These are phyloP conservation scores for Brettanomyces naardenensis DNA, from an alignment of 805 yeast genomes.

Conservation along the genomic window DNA sequence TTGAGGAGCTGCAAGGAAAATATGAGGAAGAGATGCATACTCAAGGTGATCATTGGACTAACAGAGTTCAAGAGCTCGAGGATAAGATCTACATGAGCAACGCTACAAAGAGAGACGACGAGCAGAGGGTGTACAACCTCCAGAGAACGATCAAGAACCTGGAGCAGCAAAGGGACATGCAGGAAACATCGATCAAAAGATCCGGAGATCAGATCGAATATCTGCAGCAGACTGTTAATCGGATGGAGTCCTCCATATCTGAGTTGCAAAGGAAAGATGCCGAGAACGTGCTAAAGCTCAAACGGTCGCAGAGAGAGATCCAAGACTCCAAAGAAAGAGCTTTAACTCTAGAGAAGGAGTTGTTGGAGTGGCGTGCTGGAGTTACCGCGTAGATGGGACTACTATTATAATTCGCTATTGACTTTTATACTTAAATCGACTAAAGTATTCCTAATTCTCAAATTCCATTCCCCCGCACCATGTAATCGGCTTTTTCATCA, in stretches of 20 bases:
- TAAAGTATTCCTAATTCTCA: background rate
- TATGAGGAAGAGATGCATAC: slow-evolving; percentile 43
- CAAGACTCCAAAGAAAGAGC: slow-evolving; percentile 46
- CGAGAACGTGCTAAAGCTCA: slow-evolving; percentile 33
- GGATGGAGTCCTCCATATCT: slow-evolving; percentile 35
- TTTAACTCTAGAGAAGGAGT: slow-evolving; percentile 46
- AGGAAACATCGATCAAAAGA: slow-evolving; percentile 38
- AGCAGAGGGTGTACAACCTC: slow-evolving; percentile 39
- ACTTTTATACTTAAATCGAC: too few species aligned
- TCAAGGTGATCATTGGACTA: slow-evolving; percentile 49
- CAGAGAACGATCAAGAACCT: slow-evolving; percentile 50
- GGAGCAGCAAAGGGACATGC: slow-evolving; percentile 42
- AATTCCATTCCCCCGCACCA: too few species aligned
- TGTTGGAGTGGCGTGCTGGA: slow-evolving; percentile 42
- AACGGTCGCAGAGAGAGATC: slow-evolving; percentile 48
- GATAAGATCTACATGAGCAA: slow-evolving; percentile 39
- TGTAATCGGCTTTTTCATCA: too few species aligned
- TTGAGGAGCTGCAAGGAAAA: slow-evolving; percentile 39
- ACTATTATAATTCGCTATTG: background rate
- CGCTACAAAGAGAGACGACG: slow-evolving; percentile 41
- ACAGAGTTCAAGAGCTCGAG: slow-evolving; percentile 46
- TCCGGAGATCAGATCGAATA: slow-evolving; percentile 54
- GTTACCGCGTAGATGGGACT: background rate
- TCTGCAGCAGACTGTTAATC: slow-evolving; percentile 42
- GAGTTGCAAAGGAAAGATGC: slow-evolving; percentile 37